Conservation (phyloP, 176 grass and related monocot species). For the Pontederia paniculata region DNA sequence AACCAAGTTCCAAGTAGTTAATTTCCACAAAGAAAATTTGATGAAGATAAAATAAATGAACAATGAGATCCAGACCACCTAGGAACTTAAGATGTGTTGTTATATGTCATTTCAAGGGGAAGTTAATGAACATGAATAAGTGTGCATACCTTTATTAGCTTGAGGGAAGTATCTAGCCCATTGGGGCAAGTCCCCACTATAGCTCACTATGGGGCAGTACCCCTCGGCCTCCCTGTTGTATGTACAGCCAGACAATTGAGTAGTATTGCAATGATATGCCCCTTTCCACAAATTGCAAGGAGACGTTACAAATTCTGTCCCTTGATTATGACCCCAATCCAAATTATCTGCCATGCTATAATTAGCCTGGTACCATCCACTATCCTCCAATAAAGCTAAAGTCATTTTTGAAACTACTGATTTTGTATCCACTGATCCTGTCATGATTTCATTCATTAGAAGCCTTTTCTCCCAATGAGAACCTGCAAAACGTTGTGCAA, state of each 20-base stretch:
- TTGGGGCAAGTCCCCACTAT: slow-evolving; percentile 89
- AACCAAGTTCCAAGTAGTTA: no score
- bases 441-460: slow-evolving; percentile 99
- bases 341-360: slow-evolving; percentile 95
- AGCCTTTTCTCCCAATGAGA: slow-evolving; percentile 99
- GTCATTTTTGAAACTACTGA: slow-evolving; percentile 99
- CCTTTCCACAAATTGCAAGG: slow-evolving; percentile 91
- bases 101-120: slow-evolving; percentile 1
- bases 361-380: slow-evolving; percentile 99
- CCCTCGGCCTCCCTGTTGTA: slow-evolving; percentile 99
- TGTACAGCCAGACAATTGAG: slow-evolving; percentile 92
- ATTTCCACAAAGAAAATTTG: no score
- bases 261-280: slow-evolving; percentile 84
- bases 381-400: slow-evolving; percentile 93
- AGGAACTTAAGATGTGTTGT: neutral
- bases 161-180: slow-evolving; percentile 95
- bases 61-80: no score
- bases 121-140: no score
- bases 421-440: slow-evolving; percentile 92
- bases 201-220: slow-evolving; percentile 98
- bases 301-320: slow-evolving; percentile 77
- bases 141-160: slow-evolving; percentile 73
- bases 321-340: slow-evolving; percentile 94
- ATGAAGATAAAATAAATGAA: no score
- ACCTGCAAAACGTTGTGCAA: slow-evolving; percentile 26